Evolutionary conservation across 2,329 filamentous ascomycete genomes (phyloP), one percentile per base, ranked within the genome.

Genomic region (Hymenoscyphus scutula): DNA sequence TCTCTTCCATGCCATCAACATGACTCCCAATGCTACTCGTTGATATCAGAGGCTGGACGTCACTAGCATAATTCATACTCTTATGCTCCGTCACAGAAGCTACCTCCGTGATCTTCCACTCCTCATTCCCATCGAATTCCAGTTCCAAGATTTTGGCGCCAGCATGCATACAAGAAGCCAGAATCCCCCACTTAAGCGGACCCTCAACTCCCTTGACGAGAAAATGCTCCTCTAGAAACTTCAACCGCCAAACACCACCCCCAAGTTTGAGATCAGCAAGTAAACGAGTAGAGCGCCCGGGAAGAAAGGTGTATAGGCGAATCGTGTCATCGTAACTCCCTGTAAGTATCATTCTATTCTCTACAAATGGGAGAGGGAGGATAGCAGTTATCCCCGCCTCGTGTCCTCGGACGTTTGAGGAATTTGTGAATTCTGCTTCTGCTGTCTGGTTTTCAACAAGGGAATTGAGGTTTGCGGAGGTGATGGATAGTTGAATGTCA

Each of bases 121-220:
- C 64, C 64, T 29, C 77, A 73, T 10, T n/a, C 17, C 30, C 53
- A 17, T 34, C 51, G 23, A 37, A 48, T 17, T 68, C 64, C 19
- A 85, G 70, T 45, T 80, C 77, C 6, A 89, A 71, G n/a, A 98
- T 77, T 60, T 88, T 84, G 10, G 86, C 82, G 0, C 95, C 95
- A 2, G 90, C 91, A 78, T 97, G 90, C 94, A 98, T 98, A 73
- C 95, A 97, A 54, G 92, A 96, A 17, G 89, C 93, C 48, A 97
- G 78, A n/a, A 96, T 77, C 53, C 81, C 74, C 56, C 79, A 79
- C 19, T 69, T 74, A 7, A 67, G 65, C 15, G 56, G 57, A 1
- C 48, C 29, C 70, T 67, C 13, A 65, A 10, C 4, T 15, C 25
- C 56, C 38, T 54, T 45, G 13, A 30, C 19, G 8, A 56, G 37